phyloP scores from a whole-genome alignment of 352 stramenopile species.

The Pythium coloratum region DNA sequence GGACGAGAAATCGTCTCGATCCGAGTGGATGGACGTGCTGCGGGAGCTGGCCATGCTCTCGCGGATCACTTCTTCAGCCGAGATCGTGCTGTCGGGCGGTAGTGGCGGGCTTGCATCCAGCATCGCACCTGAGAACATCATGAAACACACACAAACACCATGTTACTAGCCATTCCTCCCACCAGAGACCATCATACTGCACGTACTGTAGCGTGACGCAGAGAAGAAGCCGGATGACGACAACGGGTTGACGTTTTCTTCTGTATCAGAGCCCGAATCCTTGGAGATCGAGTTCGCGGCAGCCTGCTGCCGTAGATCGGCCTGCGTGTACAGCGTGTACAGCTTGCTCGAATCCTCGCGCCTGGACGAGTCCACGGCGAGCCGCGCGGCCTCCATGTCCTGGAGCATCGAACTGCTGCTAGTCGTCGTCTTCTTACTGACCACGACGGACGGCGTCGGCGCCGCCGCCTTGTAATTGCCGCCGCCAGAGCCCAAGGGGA shows the following conservation, averaged over 20 bases:
- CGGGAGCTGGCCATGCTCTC: constrained; percentile 81
- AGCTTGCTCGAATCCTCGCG: constrained; percentile 12
- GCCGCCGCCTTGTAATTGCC: background rate
- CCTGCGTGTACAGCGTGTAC: constrained; percentile 27
- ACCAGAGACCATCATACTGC: background rate
- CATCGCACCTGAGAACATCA: constrained; percentile 39
- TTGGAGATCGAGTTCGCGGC: background rate
- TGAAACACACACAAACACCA: background rate
- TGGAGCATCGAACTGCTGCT: constrained; percentile 3
- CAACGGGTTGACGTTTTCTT: constrained; percentile 17
- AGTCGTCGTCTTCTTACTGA: constrained; percentile 1
- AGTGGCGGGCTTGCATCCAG: constrained; percentile 61
- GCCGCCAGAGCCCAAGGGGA: background rate
- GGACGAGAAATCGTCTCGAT: constrained; percentile 58
- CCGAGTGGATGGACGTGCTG: constrained; percentile 68
- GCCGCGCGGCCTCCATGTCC: constrained; percentile 12
- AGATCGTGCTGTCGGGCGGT: constrained; percentile 80
- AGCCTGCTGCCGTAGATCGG: constrained; percentile 21
- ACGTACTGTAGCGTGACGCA: constrained; percentile 29
- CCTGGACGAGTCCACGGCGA: constrained; percentile 5
- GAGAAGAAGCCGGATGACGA: constrained; percentile 29
- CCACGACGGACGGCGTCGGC: background rate
- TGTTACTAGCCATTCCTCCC: background rate
- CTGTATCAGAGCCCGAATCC: background rate
- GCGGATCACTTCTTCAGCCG: constrained; percentile 84